phyloP scores from a whole-genome alignment of 345 rosid species.

The Acer yangbiense region DNA sequence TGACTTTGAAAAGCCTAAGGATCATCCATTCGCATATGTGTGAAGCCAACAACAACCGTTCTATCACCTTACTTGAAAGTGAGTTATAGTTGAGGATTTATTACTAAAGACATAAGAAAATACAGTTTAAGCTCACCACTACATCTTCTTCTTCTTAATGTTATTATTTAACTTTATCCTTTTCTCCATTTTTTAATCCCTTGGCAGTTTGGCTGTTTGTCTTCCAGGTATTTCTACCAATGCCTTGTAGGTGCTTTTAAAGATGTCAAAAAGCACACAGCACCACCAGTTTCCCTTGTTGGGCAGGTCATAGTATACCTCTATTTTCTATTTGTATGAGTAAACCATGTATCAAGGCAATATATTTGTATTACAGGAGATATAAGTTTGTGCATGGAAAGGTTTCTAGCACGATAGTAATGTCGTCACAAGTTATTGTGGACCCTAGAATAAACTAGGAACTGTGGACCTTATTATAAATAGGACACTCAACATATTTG shows the following conservation, averaged over 20 bases:
- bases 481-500: background rate
- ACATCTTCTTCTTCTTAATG: background rate
- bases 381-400: background rate
- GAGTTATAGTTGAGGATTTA: too few species aligned
- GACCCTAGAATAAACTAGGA: background rate
- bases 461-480: background rate
- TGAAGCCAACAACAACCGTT: too few species aligned
- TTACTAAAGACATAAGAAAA: background rate
- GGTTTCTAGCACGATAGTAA: background rate
- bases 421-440: background rate
- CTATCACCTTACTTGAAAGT: too few species aligned
- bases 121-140: background rate
- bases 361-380: background rate
- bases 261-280: conserved; percentile 54
- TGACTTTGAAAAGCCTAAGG: too few species aligned
- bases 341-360: background rate
- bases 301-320: too few species aligned
- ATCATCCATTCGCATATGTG: too few species aligned
- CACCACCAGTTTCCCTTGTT: conserved; percentile 91
- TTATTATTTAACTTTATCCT: background rate
- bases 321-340: too few species aligned
- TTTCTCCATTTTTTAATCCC: conserved; percentile 20
- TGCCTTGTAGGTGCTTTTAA: too few species aligned
- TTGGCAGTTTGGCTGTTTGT: conserved; percentile 79
- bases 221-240: background rate